Conservation (phyloP, 768 basidiomycete species). For the Mycena pura region DNA sequence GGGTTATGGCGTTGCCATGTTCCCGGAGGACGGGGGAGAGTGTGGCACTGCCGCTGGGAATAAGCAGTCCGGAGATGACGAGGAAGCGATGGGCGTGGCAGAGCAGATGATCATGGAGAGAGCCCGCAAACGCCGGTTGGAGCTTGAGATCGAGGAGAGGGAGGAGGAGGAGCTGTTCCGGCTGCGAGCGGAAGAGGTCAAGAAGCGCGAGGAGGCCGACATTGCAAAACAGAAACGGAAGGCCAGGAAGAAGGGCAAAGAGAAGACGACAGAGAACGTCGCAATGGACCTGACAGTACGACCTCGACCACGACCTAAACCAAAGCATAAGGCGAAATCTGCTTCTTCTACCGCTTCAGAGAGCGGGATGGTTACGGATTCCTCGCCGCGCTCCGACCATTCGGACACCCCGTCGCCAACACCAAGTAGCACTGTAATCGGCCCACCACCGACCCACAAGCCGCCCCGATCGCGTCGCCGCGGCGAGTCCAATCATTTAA, state of each 20-base stretch:
- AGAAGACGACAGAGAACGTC: slow-evolving; percentile 3
- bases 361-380: slow-evolving; percentile 20
- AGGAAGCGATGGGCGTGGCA: slow-evolving; percentile 49
- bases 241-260: slow-evolving; percentile 23
- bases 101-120: slow-evolving; percentile 62
- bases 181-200: slow-evolving; percentile 19
- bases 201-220: slow-evolving; percentile 17
- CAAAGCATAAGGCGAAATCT: slow-evolving; percentile 8
- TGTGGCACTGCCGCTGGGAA: slow-evolving; percentile 37
- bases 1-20: slow-evolving; percentile 86
- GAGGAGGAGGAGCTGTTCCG: slow-evolving; percentile 36
- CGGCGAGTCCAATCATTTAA: neutral
- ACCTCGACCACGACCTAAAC: slow-evolving; percentile 19
- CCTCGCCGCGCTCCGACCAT: neutral
- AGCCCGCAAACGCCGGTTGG: slow-evolving; percentile 57
- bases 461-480: neutral
- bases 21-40: slow-evolving; percentile 66
- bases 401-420: neutral
- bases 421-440: neutral
- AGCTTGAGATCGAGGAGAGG: slow-evolving; percentile 52
- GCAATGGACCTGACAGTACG: neutral
- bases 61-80: slow-evolving; percentile 27
- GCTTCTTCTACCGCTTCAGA: neutral
- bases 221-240: slow-evolving; percentile 14
- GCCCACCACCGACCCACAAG: slow-evolving; percentile 1